Percentiles rank a stretch among this genome's conserved stretches.
phyloP scores from a whole-genome alignment of 495 filamentous ascomycete species.

The Symbiotaphrina buchneri region DNA sequence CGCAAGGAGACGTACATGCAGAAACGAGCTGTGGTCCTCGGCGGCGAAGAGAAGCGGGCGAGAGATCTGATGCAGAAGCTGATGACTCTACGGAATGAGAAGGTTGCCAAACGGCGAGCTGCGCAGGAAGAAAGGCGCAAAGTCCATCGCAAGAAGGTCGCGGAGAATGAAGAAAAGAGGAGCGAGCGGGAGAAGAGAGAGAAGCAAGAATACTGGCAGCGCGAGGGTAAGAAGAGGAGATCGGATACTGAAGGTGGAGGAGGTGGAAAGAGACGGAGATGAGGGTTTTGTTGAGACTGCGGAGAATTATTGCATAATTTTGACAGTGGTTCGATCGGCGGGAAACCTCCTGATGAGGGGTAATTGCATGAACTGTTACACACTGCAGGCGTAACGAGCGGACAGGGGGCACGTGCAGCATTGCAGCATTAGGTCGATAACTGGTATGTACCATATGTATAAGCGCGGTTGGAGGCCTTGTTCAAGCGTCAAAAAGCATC shows the following conservation, averaged over 20 bases:
- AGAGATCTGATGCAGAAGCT: constrained; percentile 86
- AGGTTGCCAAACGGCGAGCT: constrained; percentile 50
- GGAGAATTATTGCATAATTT: too few relatives aligned
- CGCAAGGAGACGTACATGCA: constrained; percentile 75
- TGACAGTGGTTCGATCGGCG: too few relatives aligned
- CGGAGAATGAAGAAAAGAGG: constrained; percentile 61
- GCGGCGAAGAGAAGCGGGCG: constrained; percentile 69
- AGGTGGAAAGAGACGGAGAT: constrained; percentile 41
- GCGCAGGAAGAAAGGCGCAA: constrained; percentile 72
- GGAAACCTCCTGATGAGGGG: too few relatives aligned
- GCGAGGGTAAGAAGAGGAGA: constrained; percentile 80
- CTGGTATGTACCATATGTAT: too few relatives aligned
- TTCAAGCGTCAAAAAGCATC: too few relatives aligned
- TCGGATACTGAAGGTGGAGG: constrained; percentile 34
- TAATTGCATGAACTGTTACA: too few relatives aligned
- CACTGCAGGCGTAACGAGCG: too few relatives aligned
- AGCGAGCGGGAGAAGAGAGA: constrained; percentile 69
- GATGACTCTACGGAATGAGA: constrained; percentile 76
- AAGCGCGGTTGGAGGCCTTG: too few relatives aligned
- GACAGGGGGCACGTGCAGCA: too few relatives aligned
- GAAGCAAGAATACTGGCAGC: constrained; percentile 77
- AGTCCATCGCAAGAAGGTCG: constrained; percentile 59
- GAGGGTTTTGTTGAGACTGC: too few relatives aligned
- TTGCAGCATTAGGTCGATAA: too few relatives aligned
- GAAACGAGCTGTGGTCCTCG: constrained; percentile 74